phyloP scores from a whole-genome alignment of 2,329 filamentous ascomycete species.

The Zelopaecilomyces penicillatus region DNA sequence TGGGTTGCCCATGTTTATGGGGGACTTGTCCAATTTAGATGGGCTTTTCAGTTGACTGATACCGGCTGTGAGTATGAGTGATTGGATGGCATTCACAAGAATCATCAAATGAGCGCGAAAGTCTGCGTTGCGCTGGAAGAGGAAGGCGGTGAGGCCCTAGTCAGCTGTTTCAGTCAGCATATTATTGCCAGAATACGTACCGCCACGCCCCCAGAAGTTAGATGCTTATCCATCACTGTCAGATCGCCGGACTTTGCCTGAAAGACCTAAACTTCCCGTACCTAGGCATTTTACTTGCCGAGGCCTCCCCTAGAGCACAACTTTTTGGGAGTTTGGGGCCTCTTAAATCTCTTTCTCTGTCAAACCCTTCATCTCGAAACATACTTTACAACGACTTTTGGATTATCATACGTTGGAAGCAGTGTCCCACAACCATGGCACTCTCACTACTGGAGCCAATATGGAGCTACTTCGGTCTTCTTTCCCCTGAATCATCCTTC shows the following conservation, averaged over 20 bases:
- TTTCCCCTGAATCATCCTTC: constrained; percentile 22
- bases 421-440: constrained; percentile 15
- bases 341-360: too few relatives aligned
- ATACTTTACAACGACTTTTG: too few relatives aligned
- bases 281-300: too few relatives aligned
- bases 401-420: not conserved
- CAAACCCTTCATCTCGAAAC: too few relatives aligned
- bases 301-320: too few relatives aligned
- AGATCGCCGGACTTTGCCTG: too few relatives aligned
- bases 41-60: constrained; percentile 5
- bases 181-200: too few relatives aligned
- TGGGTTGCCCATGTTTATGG: constrained; percentile 18
- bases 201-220: too few relatives aligned
- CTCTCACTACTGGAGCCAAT: constrained; percentile 8
- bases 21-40: not conserved
- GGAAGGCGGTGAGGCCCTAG: constrained; percentile 19
- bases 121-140: not conserved
- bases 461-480: constrained; percentile 17
- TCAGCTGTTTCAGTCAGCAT: too few relatives aligned
- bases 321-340: too few relatives aligned
- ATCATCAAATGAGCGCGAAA: not conserved
- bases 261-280: too few relatives aligned
- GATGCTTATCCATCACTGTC: too few relatives aligned
- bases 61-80: constrained; percentile 7
- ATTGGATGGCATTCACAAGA: constrained; percentile 12